These are phyloP conservation scores for Ceratobasidium sp. DNA, from an alignment of 1,284 basidiomycete genomes.

Conservation along the genomic window DNA sequence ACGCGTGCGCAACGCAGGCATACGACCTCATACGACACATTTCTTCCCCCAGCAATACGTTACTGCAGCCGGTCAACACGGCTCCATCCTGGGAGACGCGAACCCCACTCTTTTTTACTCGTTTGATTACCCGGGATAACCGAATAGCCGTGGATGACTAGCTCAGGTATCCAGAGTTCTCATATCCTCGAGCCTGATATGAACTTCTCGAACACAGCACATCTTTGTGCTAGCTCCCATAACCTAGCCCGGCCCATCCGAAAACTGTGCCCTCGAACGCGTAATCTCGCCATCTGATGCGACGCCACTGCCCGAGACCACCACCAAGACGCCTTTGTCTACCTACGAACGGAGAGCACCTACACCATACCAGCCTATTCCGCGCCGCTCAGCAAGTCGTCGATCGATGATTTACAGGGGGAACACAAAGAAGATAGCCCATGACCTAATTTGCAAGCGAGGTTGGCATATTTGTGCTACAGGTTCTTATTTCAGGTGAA, in stretches of 20 bases:
- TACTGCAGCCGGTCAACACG: too few relatives aligned
- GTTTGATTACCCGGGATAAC: background rate
- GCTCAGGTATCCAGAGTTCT: background rate
- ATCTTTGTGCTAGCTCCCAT: background rate
- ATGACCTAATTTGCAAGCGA: background rate
- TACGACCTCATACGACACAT: too few relatives aligned
- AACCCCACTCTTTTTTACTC: background rate
- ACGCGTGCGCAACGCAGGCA: too few relatives aligned
- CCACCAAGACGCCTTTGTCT: background rate
- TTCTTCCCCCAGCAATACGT: too few relatives aligned
- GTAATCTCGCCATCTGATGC: background rate
- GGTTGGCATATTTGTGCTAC: background rate
- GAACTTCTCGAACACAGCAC: background rate
- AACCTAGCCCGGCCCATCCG: too few relatives aligned
- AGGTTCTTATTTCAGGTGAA: conserved; percentile 10
- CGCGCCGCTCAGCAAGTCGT: background rate
- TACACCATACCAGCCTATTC: background rate
- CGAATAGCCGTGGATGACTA: background rate
- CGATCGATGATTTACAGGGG: background rate
- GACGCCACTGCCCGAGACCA: background rate
- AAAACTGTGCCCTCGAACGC: background rate
- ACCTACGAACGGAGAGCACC: background rate
- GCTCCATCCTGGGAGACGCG: background rate
- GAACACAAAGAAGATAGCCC: background rate
- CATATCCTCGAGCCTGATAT: background rate